Conservation (phyloP, 2,329 filamentous ascomycete species). For the Fusarium pilosicola region DNA sequence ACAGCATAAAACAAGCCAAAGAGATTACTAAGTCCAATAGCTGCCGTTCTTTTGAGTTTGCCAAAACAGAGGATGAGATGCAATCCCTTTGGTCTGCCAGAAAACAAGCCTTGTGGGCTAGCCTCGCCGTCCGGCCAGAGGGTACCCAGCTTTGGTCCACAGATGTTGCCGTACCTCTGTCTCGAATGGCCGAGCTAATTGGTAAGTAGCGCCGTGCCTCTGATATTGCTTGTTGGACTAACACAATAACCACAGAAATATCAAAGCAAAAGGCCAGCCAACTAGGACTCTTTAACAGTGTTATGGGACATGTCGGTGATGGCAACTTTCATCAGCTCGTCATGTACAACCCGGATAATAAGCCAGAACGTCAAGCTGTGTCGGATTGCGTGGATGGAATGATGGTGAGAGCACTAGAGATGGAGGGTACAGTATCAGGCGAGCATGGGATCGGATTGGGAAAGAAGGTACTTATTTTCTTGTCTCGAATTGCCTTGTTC, state of each 20-base stretch:
- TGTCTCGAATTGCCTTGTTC: accelerated
- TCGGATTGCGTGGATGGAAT: constrained; percentile 72
- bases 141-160: not conserved
- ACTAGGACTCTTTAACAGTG: constrained; percentile 70
- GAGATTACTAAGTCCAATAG: constrained; percentile 54
- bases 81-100: not conserved
- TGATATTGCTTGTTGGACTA: not conserved
- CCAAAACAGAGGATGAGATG: not conserved
- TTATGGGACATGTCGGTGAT: constrained; percentile 80
- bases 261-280: constrained; percentile 47
- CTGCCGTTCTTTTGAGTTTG: not conserved
- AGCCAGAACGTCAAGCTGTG: constrained; percentile 63
- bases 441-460: not conserved
- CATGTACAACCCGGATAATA: constrained; percentile 58
- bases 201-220: not conserved
- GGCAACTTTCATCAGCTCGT: constrained; percentile 75
- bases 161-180: not conserved
- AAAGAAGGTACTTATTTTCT: not conserved
- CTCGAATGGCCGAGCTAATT: not conserved
- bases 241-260: not conserved
- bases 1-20: constrained; percentile 66
- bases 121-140: not conserved
- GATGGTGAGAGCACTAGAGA: constrained; percentile 74
- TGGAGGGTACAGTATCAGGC: constrained; percentile 76
- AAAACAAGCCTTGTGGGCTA: not conserved